phyloP scores from a whole-genome alignment of 192 early-diverging fungal genomes.

The Mortierella alpina region DNA sequence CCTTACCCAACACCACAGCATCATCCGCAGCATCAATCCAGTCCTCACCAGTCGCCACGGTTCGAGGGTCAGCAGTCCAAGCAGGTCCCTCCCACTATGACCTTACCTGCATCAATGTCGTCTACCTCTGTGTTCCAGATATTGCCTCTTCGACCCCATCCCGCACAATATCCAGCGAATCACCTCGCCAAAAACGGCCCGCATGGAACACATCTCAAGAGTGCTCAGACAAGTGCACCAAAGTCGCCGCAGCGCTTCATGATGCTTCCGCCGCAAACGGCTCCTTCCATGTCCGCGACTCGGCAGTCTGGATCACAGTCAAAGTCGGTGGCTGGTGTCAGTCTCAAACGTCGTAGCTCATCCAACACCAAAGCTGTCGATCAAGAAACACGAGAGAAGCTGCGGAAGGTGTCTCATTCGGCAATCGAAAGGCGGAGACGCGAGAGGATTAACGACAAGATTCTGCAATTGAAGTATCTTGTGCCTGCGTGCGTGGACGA shows the following conservation, averaged over 20 bases:
- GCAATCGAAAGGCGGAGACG: constrained; percentile 86
- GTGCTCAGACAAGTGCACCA: constrained; percentile 17
- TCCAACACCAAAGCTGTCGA: constrained; percentile 52
- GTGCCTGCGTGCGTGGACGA: constrained; percentile 75
- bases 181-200: neutral
- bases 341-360: constrained; percentile 17
- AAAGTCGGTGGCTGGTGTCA: neutral
- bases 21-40: constrained; percentile 39
- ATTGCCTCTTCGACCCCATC: constrained; percentile 14
- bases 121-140: constrained; percentile 27
- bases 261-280: constrained; percentile 42
- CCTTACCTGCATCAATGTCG: constrained; percentile 33
- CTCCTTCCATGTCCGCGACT: constrained; percentile 4
- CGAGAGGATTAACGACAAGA: constrained; percentile 87
- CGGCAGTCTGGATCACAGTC: constrained; percentile 5
- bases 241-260: constrained; percentile 38
- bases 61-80: constrained; percentile 14
- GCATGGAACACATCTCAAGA: constrained; percentile 12
- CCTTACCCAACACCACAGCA: constrained; percentile 50
- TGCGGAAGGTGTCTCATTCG: constrained; percentile 85
- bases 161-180: neutral
- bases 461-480: constrained; percentile 77
- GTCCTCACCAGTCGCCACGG: constrained; percentile 28
- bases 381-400: constrained; percentile 68
- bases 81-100: constrained; percentile 34